Evolutionary conservation across 2,329 filamentous ascomycete species (phyloP).

Genomic region (Ophiostoma novo-ulmi): DNA sequence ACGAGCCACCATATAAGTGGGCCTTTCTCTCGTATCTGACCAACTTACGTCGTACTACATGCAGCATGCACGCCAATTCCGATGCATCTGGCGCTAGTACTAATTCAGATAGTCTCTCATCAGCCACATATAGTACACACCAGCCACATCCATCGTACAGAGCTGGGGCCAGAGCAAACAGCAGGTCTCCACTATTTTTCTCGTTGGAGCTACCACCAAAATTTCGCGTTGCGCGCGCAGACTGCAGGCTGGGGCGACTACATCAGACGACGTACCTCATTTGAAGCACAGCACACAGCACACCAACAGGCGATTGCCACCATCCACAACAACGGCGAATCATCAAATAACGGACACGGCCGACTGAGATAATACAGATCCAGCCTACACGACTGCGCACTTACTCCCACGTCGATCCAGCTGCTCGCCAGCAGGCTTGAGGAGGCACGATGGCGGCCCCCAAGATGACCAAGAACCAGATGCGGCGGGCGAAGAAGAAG

Average conservation of each 20-base stretch:
- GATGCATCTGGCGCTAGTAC: conserved; percentile 7
- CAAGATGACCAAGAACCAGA: conserved; percentile 91
- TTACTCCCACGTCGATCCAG: neutral
- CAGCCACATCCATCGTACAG: neutral
- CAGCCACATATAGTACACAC: neutral
- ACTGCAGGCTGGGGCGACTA: conserved; percentile 12
- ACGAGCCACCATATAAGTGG: conserved; percentile 10
- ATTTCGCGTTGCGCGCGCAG: conserved; percentile 22
- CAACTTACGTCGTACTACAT: neutral
- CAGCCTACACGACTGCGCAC: neutral
- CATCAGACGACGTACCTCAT: conserved; percentile 4
- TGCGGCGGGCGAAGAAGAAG: conserved; percentile 91
- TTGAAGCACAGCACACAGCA: neutral
- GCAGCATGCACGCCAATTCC: neutral
- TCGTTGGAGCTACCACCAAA: conserved; percentile 20
- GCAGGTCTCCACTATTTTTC: neutral
- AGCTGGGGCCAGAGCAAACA: neutral
- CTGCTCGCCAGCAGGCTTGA: conserved; percentile 7
- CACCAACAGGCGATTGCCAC: conserved; percentile 1
- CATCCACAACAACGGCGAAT: neutral
- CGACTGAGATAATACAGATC: neutral
- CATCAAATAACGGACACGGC: neutral
- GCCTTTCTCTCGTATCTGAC: neutral
- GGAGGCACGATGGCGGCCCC: conserved; percentile 52
- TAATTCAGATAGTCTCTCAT: neutral